phyloP scores from a whole-genome alignment of 2,329 filamentous ascomycete species.

The Alternaria sp. region DNA sequence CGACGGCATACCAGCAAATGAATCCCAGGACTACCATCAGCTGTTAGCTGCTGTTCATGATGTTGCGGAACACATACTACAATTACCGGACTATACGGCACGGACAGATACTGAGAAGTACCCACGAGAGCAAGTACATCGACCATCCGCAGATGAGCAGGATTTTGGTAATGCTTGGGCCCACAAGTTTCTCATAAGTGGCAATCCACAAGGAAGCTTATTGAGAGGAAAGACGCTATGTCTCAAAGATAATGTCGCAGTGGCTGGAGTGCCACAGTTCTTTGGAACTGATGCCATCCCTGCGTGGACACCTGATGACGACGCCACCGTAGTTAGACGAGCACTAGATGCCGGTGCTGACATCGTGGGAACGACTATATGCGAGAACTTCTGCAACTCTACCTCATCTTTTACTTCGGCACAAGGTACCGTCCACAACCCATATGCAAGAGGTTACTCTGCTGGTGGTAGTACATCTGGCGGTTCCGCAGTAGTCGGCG shows the following conservation, averaged over 20 bases:
- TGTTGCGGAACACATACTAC: conserved; percentile 56
- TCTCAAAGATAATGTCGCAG: conserved; percentile 64
- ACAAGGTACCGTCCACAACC: conserved; percentile 51
- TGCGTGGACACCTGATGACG: conserved; percentile 60
- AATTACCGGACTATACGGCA: conserved; percentile 59
- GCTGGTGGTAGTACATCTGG: conserved; percentile 60
- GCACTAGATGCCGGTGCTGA: conserved; percentile 60
- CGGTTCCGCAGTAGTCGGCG: conserved; percentile 54
- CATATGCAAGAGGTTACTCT: conserved; percentile 56
- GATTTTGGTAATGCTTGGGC: conserved; percentile 61
- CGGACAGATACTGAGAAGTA: conserved; percentile 53
- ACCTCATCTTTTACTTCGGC: conserved; percentile 59
- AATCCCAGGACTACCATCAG: conserved; percentile 58
- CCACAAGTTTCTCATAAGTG: conserved; percentile 59
- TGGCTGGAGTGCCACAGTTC: conserved; percentile 63
- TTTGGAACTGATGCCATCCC: conserved; percentile 60
- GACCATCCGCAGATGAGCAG: conserved; percentile 42
- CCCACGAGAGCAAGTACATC: conserved; percentile 56
- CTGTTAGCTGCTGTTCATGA: conserved; percentile 63
- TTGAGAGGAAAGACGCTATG: conserved; percentile 57
- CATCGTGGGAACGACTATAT: conserved; percentile 61
- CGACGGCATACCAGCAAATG: conserved; percentile 41
- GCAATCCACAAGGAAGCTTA: conserved; percentile 25
- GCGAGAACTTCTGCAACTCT: conserved; percentile 63
- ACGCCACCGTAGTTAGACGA: conserved; percentile 63